Conservation (phyloP, 192 early-diverging fungal genomes). For the Diversispora epigaea region DNA sequence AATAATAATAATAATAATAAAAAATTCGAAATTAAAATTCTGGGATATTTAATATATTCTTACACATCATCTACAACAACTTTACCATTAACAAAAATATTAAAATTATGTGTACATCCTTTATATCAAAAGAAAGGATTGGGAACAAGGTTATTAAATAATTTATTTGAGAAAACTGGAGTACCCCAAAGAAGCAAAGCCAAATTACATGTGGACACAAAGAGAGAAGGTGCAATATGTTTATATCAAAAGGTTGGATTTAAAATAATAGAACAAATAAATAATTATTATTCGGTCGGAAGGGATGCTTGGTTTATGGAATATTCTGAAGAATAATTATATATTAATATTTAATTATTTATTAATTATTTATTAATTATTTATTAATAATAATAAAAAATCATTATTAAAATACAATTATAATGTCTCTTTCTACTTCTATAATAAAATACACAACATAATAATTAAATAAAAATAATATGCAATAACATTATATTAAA, state of each 20-base stretch:
- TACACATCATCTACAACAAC: too few species aligned
- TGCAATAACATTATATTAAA: not conserved
- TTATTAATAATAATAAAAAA: not conserved
- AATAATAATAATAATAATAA: not conserved
- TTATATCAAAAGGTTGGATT: constrained; percentile 25
- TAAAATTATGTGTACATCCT: constrained; percentile 17
- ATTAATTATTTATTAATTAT: not conserved
- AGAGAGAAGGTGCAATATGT: constrained; percentile 10
- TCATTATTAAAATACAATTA: not conserved
- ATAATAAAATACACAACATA: too few species aligned
- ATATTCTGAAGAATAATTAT: not conserved
- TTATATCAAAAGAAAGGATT: constrained; percentile 2
- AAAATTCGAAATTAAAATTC: not conserved
- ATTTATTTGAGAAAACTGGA: not conserved
- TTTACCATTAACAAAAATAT: constrained; percentile 17
- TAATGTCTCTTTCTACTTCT: not conserved
- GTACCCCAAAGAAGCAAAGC: constrained; percentile 25
- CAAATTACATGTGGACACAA: constrained; percentile 14
- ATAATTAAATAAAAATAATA: not conserved
- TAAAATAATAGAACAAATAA: not conserved
- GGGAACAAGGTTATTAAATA: constrained; percentile 10
- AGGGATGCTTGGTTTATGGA: constrained; percentile 29
- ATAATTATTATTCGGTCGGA: constrained; percentile 17
- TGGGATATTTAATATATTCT: constrained; percentile 28
- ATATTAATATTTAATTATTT: not conserved